Conservation (phyloP, 495 filamentous ascomycete genomes). For the Jackrogersella minutella region DNA sequence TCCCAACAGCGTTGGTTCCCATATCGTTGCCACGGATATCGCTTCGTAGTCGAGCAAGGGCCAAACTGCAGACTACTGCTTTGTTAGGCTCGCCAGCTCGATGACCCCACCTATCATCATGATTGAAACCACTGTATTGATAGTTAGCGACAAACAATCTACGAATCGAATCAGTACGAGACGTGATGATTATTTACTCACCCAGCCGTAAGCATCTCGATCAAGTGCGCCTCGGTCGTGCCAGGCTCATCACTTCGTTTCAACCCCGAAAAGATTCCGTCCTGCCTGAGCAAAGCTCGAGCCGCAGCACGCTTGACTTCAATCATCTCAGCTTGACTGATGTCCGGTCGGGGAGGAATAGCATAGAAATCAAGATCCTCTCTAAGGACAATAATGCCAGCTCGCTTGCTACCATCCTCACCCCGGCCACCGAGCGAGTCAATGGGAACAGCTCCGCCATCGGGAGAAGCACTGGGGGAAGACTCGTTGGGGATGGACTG, state of each 20-base stretch:
- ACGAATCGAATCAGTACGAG: neutral
- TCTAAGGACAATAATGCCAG: constrained; percentile 95
- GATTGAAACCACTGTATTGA: constrained; percentile 83
- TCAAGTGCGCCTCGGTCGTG: constrained; percentile 97
- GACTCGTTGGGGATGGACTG: constrained; percentile 84
- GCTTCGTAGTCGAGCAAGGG: constrained; percentile 88
- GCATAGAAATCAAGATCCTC: constrained; percentile 98
- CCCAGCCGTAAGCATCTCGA: constrained; percentile 99
- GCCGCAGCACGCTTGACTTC: constrained; percentile 96
- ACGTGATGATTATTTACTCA: constrained; percentile 55
- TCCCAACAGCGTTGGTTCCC: constrained; percentile 84
- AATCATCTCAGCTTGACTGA: constrained; percentile 90
- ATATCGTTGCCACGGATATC: constrained; percentile 84
- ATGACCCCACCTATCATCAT: constrained; percentile 94
- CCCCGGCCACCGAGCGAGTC: constrained; percentile 52
- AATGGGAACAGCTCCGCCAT: constrained; percentile 69
- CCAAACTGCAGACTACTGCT: constrained; percentile 96
- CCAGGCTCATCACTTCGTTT: constrained; percentile 94
- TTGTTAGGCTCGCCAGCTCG: constrained; percentile 96
- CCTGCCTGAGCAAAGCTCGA: constrained; percentile 82
- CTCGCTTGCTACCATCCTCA: constrained; percentile 71
- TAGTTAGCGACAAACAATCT: constrained; percentile 23
- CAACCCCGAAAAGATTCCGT: constrained; percentile 95
- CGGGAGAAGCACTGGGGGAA: constrained; percentile 67
- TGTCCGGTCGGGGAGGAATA: constrained; percentile 87